These are phyloP conservation scores for Microbotryum scabiosae DNA, from an alignment of 1,284 basidiomycete species.

Conservation along the genomic window DNA sequence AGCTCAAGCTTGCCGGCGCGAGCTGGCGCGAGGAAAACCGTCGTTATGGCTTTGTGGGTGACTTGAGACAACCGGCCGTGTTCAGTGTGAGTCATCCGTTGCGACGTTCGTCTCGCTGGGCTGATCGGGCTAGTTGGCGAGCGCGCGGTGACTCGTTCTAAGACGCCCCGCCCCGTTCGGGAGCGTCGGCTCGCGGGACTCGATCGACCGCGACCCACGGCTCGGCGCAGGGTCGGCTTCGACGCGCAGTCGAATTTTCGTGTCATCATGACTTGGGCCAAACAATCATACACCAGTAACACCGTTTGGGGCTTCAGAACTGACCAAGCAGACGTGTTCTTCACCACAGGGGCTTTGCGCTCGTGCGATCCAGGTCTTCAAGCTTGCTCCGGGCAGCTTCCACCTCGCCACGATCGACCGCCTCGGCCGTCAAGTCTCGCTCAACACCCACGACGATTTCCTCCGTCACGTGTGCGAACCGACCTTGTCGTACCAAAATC, in stretches of 20 bases:
- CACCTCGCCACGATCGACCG: constrained; percentile 12
- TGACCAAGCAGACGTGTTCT: not conserved
- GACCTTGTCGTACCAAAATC: not conserved
- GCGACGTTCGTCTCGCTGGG: no score
- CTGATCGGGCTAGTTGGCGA: no score
- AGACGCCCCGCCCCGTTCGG: no score
- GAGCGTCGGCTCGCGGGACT: no score
- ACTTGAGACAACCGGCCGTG: constrained; percentile 9
- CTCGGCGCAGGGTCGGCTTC: no score
- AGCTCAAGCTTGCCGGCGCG: constrained; percentile 14
- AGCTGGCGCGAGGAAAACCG: not conserved
- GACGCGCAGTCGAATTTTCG: no score
- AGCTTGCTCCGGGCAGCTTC: constrained; percentile 7
- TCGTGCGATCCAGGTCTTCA: constrained; percentile 20
- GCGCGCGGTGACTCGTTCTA: no score
- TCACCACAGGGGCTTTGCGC: constrained; percentile 16
- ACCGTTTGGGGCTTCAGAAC: not conserved
- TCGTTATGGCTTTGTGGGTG: constrained; percentile 23
- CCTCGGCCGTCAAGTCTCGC: constrained; percentile 11
- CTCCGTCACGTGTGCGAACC: constrained; percentile 12
- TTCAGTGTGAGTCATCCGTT: constrained; percentile 10
- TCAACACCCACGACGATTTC: constrained; percentile 13
- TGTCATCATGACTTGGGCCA: no score
- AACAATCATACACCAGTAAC: not conserved
- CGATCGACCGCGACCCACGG: no score